Conservation (phyloP, 2,329 filamentous ascomycete species). For the Exophiala oligosperma region DNA sequence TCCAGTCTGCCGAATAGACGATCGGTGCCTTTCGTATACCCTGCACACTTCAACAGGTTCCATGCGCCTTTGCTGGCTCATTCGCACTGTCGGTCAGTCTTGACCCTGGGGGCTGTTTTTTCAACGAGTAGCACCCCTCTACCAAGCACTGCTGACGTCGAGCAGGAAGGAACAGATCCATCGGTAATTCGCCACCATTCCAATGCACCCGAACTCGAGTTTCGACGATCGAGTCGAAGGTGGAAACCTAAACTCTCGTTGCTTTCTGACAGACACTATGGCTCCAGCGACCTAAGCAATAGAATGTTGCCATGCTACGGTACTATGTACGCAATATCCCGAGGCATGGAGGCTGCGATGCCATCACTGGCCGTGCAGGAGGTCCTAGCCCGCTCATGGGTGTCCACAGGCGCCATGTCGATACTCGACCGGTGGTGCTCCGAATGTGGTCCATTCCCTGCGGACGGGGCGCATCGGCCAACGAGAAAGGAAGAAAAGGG, state of each 20-base stretch:
- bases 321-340: slow-evolving; percentile 5
- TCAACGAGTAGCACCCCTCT: too few species aligned
- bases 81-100: too few species aligned
- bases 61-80: too few species aligned
- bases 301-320: too few species aligned
- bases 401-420: slow-evolving; percentile 18
- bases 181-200: neutral
- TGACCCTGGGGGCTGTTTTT: too few species aligned
- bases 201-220: neutral
- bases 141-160: too few species aligned
- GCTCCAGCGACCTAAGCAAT: neutral
- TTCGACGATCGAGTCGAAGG: neutral
- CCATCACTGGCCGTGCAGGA: neutral
- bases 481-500: neutral
- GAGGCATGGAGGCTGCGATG: neutral
- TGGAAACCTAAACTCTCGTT: neutral
- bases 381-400: slow-evolving; percentile 10
- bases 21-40: too few species aligned
- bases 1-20: too few species aligned
- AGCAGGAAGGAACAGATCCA: neutral
- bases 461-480: neutral
- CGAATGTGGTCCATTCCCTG: neutral
- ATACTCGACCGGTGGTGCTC: slow-evolving; percentile 5
- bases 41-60: too few species aligned
- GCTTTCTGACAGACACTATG: neutral